These are phyloP conservation scores for Fusarium humuli DNA, from an alignment of 2,329 filamentous ascomycete species.

Conservation along the genomic window DNA sequence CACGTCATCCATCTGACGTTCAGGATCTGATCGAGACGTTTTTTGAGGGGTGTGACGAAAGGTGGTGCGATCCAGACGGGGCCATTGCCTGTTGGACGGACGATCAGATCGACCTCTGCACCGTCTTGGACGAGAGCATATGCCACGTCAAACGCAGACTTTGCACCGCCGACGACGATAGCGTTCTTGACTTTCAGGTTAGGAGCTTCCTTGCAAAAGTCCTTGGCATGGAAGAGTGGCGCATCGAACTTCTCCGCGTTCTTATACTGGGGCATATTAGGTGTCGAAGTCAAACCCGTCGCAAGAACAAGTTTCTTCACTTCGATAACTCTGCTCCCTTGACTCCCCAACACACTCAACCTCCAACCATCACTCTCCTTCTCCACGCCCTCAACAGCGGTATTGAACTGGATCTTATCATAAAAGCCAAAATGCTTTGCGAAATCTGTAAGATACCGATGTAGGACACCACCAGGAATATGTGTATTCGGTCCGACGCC, in stretches of 20 bases:
- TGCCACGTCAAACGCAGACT: constrained; percentile 69
- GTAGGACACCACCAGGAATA: constrained; percentile 53
- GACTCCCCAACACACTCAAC: not conserved
- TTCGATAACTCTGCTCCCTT: constrained; percentile 19
- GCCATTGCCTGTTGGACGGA: constrained; percentile 62
- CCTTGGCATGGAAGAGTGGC: constrained; percentile 58
- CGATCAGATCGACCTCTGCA: constrained; percentile 62
- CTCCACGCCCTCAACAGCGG: constrained; percentile 60
- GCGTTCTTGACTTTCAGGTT: constrained; percentile 51
- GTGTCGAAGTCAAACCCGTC: constrained; percentile 60
- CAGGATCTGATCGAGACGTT: constrained; percentile 68
- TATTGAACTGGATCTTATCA: constrained; percentile 61
- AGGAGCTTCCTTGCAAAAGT: constrained; percentile 53
- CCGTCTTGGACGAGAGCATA: constrained; percentile 65
- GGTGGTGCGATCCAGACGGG: constrained; percentile 66
- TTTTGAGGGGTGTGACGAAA: constrained; percentile 71
- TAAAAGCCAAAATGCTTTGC: constrained; percentile 61
- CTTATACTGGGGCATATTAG: constrained; percentile 55
- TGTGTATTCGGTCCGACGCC: constrained; percentile 51
- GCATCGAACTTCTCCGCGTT: constrained; percentile 53
- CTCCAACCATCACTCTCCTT: constrained; percentile 15
- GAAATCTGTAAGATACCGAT: constrained; percentile 54
- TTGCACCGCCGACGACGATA: constrained; percentile 66
- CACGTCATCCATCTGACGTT: constrained; percentile 68
- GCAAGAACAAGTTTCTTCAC: constrained; percentile 61